phyloP scores from a whole-genome alignment of 768 basidiomycete genomes.

The Termitomyces sp. region DNA sequence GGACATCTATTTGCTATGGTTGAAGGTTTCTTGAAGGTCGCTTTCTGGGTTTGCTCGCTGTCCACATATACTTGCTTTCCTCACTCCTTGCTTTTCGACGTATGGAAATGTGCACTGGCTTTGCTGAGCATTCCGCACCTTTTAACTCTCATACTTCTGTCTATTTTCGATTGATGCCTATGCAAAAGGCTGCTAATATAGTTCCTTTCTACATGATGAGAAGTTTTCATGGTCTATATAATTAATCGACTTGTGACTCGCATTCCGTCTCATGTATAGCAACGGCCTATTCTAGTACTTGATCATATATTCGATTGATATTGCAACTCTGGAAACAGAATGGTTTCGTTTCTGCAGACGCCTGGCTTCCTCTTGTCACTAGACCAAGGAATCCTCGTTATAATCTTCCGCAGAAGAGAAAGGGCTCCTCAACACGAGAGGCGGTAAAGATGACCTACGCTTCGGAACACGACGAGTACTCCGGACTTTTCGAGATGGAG shows the following conservation, averaged over 20 bases:
- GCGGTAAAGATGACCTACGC: not conserved
- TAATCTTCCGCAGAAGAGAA: not conserved
- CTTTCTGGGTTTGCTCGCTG: slow-evolving; percentile 3
- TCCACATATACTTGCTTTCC: not conserved
- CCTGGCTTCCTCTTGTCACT: not conserved
- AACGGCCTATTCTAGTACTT: not conserved
- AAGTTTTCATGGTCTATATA: not conserved
- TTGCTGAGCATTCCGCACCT: slow-evolving; percentile 8
- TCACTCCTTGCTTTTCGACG: not conserved
- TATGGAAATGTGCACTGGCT: slow-evolving; percentile 5
- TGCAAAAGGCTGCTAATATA: not conserved
- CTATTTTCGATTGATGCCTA: not conserved
- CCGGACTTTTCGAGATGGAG: not conserved
- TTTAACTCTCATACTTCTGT: not conserved
- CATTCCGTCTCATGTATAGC: too few species aligned
- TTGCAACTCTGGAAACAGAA: not conserved
- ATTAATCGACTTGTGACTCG: not conserved
- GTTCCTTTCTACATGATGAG: not conserved
- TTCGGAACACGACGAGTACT: not conserved
- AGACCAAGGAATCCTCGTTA: not conserved
- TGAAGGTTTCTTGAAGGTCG: not conserved
- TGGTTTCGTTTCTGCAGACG: not conserved
- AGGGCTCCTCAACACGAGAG: not conserved
- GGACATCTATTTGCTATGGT: not conserved
- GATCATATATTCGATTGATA: not conserved